phyloP scores from a whole-genome alignment of 768 basidiomycete species.

The Leccinum aurantiacum region DNA sequence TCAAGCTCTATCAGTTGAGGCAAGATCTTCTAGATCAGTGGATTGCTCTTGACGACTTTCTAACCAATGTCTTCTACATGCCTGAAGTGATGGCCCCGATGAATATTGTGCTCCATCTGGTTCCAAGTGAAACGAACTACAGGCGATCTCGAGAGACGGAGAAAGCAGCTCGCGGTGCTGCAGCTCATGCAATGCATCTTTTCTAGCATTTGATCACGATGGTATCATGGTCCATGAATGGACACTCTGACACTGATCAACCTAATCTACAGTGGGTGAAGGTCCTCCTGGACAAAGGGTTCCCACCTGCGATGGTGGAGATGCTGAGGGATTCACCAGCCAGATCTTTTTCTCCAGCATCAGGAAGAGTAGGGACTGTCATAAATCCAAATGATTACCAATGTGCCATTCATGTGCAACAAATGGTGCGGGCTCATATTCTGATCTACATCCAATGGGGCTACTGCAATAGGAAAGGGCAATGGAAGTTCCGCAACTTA shows the following conservation, averaged over 20 bases:
- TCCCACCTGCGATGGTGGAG: background rate
- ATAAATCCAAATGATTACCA: background rate
- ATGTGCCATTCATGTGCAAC: background rate
- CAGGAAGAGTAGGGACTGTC: background rate
- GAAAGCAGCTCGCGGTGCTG: background rate
- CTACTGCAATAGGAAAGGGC: background rate
- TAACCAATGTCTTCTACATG: background rate
- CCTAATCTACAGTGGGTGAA: background rate
- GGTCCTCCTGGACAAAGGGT: background rate
- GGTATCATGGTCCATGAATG: background rate
- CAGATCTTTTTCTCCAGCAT: background rate
- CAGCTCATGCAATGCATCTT: background rate
- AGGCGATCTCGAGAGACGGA: background rate
- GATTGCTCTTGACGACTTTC: background rate
- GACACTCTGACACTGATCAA: background rate
- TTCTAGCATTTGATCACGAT: constrained; percentile 1
- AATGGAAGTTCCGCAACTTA: background rate
- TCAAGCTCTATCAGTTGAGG: background rate
- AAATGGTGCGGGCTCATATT: background rate
- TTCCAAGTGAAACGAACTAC: background rate
- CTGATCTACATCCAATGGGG: background rate
- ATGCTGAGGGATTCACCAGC: background rate
- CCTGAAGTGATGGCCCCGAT: background rate
- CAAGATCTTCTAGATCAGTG: background rate
- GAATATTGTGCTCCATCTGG: background rate